Evolutionary conservation across 805 yeast genomes (phyloP), one percentile per base, ranked within the genome.

Genomic region (Jamesozyma hellenica): DNA sequence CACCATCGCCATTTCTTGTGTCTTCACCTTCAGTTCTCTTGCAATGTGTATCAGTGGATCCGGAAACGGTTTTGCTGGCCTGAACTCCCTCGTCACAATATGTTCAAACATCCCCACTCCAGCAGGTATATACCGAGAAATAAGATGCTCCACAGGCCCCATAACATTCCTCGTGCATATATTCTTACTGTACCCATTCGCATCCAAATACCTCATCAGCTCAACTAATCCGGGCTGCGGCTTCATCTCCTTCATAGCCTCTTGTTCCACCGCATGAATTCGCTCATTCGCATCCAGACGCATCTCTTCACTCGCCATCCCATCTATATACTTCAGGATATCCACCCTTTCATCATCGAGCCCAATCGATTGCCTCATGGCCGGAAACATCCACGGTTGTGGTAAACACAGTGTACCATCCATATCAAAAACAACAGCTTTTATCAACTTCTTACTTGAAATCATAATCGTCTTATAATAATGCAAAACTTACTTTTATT

Each of bases 381-480:
- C 75, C 11, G 56, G 57, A 48, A 70, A 70, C 74, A 70, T 70
- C 74, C 74, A 70, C 0, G 70, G 64, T 52, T 79, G 85, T 1
- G 86, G 85, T 12, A 72, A 60, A 46, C 82, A 76, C 40, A 82
- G 53, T 0, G 90, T 82, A 4, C 88, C 88, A 53, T 82, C 90
- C 90, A 82, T 81, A 50, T 82, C 90, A 52, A 82, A 82, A 1
- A 82, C 65, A 6, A 82, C 53, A 0, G 84, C 84, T 33, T 62
- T 65, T 32, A 76, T 54, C 7, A 21, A 8, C 8, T 21, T 21
- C 23, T 5, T 6, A 21, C 23, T 21, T n/a, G n/a, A n/a, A n/a
- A n/a, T n/a, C n/a, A n/a, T n/a, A n/a, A n/a, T n/a, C n/a, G n/a
- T n/a, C n/a, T n/a, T n/a, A n/a, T n/a, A n/a, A n/a, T n/a, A n/a